These are phyloP conservation scores for Echites panduratus DNA, from an alignment of 257 asterid species.

Conservation along the genomic window DNA sequence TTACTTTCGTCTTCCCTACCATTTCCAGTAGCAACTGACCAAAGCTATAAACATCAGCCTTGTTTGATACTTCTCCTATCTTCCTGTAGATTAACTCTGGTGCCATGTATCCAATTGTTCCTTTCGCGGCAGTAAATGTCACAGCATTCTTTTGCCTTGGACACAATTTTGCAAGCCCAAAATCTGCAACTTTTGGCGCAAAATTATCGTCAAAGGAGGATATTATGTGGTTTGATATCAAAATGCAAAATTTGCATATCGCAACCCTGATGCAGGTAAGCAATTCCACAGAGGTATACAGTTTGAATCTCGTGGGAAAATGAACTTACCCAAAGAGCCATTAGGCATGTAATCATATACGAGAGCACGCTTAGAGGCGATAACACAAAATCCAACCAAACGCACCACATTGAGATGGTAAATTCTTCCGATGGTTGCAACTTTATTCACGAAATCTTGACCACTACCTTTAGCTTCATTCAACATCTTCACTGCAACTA, in stretches of 20 bases:
- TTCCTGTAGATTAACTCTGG: constrained; percentile 19
- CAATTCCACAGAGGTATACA: constrained; percentile 1
- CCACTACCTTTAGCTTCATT: constrained; percentile 10
- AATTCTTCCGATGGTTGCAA: constrained; percentile 23
- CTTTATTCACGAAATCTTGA: constrained; percentile 21
- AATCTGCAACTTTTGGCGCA: constrained; percentile 19
- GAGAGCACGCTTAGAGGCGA: constrained; percentile 14
- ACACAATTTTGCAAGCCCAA: constrained; percentile 16
- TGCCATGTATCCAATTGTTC: constrained; percentile 27
- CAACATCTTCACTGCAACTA: constrained; percentile 14
- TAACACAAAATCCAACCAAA: constrained; percentile 16
- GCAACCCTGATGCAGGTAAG: constrained; percentile 15
- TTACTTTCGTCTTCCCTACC: constrained; percentile 14
- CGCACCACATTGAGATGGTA: constrained; percentile 21
- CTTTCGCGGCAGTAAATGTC: constrained; percentile 16
- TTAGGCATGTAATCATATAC: constrained; percentile 16
- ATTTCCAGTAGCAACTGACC: constrained; percentile 25
- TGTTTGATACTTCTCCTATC: constrained; percentile 17
- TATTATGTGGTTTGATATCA: constrained; percentile 28
- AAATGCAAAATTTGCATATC: constrained; percentile 20
- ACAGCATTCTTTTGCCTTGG: constrained; percentile 7
- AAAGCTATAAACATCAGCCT: constrained; percentile 25
- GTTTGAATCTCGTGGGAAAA: neutral
- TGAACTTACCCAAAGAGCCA: constrained; percentile 9
- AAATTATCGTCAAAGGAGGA: constrained; percentile 24